phyloP scores from a whole-genome alignment of 208 protist species.

The Crithidia mellificae region DNA sequence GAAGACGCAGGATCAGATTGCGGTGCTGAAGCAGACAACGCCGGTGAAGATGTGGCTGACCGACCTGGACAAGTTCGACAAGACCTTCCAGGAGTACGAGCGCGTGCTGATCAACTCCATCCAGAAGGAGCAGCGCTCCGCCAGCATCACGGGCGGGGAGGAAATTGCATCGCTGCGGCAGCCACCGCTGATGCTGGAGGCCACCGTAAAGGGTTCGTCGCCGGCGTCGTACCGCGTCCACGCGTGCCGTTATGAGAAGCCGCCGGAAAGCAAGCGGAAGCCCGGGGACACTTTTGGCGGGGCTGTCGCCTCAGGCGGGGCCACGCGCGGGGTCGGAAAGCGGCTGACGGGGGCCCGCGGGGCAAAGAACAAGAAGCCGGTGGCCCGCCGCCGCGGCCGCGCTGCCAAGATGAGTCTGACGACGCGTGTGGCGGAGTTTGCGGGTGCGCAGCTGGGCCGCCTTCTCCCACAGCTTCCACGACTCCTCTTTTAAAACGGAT shows the following conservation, averaged over 20 bases:
- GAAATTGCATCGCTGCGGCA: conserved; percentile 48
- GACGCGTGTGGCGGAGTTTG: conserved; percentile 45
- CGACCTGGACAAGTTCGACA: conserved; percentile 92
- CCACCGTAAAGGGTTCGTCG: conserved; percentile 25
- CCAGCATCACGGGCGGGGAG: conserved; percentile 50
- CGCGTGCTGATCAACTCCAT: conserved; percentile 66
- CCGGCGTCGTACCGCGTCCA: conserved; percentile 55
- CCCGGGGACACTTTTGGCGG: conserved; percentile 23
- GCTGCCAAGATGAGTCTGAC: conserved; percentile 44
- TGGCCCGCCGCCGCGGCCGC: conserved; percentile 17
- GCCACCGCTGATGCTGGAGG: conserved; percentile 65
- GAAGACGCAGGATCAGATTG: conserved; percentile 62
- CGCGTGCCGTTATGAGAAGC: conserved; percentile 53
- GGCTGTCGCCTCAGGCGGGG: conserved; percentile 15
- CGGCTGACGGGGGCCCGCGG: conserved; percentile 33
- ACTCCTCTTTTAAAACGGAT: conserved; percentile 61
- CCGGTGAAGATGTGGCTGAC: conserved; percentile 86
- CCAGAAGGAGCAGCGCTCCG: conserved; percentile 71
- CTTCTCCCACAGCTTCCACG: conserved; percentile 55
- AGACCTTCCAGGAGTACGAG: conserved; percentile 79
- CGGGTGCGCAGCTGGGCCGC: conserved; percentile 45
- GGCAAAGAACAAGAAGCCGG: conserved; percentile 30
- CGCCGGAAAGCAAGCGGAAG: conserved; percentile 59
- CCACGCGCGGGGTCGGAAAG: conserved; percentile 37
- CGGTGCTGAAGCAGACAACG: conserved; percentile 78